A percentile compares a stretch with the other conserved stretches of the same genome.
phyloP scores from a whole-genome alignment of 768 basidiomycete species.

The Auricularia heimuer region DNA sequence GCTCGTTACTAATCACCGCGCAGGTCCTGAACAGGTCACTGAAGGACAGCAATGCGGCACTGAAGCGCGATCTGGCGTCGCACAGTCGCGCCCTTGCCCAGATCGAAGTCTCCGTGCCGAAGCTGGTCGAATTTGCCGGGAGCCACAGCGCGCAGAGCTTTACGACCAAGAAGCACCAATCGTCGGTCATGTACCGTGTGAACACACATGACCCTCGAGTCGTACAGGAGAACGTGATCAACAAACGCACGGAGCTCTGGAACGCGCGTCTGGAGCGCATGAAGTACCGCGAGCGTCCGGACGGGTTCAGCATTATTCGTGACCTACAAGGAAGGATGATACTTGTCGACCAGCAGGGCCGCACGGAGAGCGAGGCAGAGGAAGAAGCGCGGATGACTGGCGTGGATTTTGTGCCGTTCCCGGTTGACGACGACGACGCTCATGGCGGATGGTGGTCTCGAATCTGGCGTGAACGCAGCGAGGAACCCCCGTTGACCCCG shows the following conservation, averaged over 20 bases:
- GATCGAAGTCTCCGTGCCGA: slow-evolving; percentile 17
- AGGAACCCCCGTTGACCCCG: neutral
- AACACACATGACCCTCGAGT: neutral
- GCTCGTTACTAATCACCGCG: neutral
- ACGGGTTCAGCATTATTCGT: neutral
- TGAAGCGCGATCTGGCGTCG: slow-evolving; percentile 49
- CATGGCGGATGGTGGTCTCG: neutral
- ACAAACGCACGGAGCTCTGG: neutral
- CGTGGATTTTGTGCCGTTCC: slow-evolving; percentile 6
- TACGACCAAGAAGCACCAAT: slow-evolving; percentile 17
- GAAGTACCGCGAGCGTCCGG: neutral
- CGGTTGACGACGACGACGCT: neutral
- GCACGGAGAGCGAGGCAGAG: slow-evolving; percentile 69
- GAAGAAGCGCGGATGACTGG: slow-evolving; percentile 43
- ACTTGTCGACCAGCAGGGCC: slow-evolving; percentile 55
- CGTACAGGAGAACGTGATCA: neutral
- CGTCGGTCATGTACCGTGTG: slow-evolving; percentile 49
- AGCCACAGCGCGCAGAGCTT: neutral
- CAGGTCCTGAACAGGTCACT: slow-evolving; percentile 46
- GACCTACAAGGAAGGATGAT: slow-evolving; percentile 46
- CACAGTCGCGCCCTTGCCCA: slow-evolving; percentile 38
- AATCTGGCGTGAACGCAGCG: neutral
- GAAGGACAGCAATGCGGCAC: slow-evolving; percentile 40
- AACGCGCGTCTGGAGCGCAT: neutral
- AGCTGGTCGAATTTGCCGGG: neutral